Evolutionary conservation across 2,329 filamentous ascomycete species (phyloP).

Genomic region (Neofusicoccum laricinum): DNA sequence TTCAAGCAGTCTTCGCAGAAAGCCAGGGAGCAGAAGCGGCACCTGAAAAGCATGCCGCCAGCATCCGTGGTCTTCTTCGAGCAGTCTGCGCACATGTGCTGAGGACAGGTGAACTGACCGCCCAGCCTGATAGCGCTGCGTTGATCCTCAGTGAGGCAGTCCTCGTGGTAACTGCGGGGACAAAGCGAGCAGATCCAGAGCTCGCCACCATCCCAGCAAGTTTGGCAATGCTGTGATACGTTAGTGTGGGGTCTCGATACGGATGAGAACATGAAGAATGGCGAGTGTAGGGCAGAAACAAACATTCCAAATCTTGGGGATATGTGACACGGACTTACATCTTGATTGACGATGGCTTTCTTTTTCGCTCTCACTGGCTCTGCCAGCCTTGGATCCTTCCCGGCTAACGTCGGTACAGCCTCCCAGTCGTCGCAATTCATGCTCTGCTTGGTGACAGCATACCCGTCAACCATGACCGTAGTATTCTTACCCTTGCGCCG

Average conservation of each 20-base stretch:
- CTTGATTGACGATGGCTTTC: conserved; percentile 46
- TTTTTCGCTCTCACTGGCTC: conserved; percentile 50
- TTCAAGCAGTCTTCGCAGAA: conserved; percentile 61
- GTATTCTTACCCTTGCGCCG: conserved; percentile 56
- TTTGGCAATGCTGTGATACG: conserved; percentile 44
- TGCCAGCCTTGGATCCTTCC: conserved; percentile 53
- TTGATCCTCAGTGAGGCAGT: conserved; percentile 43
- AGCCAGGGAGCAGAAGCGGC: conserved; percentile 54
- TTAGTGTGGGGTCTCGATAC: background rate
- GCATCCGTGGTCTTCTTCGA: conserved; percentile 49
- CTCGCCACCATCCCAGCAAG: conserved; percentile 50
- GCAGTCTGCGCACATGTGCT: conserved; percentile 56
- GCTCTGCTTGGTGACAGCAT: conserved; percentile 55
- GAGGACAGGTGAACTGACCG: conserved; percentile 52
- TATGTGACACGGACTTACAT: background rate
- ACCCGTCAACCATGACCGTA: conserved; percentile 56
- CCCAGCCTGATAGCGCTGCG: conserved; percentile 41
- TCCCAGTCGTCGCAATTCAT: conserved; percentile 54
- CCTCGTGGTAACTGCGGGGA: conserved; percentile 53
- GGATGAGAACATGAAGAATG: conserved; percentile 25
- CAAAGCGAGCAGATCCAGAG: conserved; percentile 51
- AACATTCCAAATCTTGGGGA: no score
- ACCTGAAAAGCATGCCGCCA: conserved; percentile 45
- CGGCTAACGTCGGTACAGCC: conserved; percentile 56
- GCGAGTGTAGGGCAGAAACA: no score